Evolutionary conservation across 306 rosid species (phyloP).

Genomic region (Lathyrus tuberosus): DNA sequence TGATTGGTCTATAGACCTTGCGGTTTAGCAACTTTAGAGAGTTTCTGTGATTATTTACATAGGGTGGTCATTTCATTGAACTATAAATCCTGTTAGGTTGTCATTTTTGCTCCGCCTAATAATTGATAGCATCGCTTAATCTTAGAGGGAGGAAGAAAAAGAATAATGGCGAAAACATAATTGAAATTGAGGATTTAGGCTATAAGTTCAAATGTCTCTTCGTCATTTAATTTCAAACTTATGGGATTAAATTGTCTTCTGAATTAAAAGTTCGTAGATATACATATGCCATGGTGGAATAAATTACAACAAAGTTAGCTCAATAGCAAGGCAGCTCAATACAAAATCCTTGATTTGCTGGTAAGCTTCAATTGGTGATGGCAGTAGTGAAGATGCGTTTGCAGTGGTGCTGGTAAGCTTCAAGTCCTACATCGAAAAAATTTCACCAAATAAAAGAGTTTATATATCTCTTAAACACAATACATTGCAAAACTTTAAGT

Average conservation of each 20-base stretch:
- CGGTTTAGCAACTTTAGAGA: constrained; percentile 49
- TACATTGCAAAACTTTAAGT: too few relatives aligned
- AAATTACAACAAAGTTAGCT: neutral
- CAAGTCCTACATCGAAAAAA: too few relatives aligned
- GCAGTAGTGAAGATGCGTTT: too few relatives aligned
- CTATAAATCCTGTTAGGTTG: constrained; percentile 45
- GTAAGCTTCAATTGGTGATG: too few relatives aligned
- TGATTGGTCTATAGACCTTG: constrained; percentile 43
- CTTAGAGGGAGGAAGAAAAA: neutral
- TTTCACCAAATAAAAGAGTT: too few relatives aligned
- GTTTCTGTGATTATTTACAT: constrained; percentile 52
- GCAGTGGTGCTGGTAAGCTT: too few relatives aligned
- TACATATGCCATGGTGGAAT: neutral
- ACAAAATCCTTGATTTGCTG: neutral
- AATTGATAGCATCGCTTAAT: constrained; percentile 52
- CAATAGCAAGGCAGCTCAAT: neutral
- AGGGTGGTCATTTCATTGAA: constrained; percentile 44
- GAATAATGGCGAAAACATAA: neutral
- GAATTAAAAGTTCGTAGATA: neutral
- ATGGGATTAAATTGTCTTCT: neutral
- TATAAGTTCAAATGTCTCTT: too few relatives aligned
- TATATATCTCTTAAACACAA: too few relatives aligned
- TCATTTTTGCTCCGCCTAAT: constrained; percentile 52
- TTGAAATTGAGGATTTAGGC: neutral
- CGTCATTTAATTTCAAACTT: neutral